These are phyloP conservation scores for Dalechampia spathulata DNA, from an alignment of 441 rosid genomes.

Conservation along the genomic window DNA sequence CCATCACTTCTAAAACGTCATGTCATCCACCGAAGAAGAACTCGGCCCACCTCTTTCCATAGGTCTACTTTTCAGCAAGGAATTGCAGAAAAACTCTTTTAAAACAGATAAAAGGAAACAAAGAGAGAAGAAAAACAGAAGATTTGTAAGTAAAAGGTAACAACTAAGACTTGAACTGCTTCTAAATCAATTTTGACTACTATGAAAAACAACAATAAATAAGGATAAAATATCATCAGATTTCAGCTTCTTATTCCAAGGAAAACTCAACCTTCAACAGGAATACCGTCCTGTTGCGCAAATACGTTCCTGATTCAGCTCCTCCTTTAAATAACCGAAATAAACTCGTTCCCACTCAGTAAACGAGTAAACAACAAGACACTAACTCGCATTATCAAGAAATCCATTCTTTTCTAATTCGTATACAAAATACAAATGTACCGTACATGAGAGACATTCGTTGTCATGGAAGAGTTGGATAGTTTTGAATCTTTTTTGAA, in stretches of 20 bases:
- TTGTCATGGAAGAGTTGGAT: conserved; percentile 31
- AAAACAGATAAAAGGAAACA: no score
- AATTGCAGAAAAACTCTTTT: no score
- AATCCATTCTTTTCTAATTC: conserved; percentile 17
- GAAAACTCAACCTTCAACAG: no score
- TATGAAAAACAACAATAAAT: no score
- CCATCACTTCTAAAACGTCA: conserved; percentile 45
- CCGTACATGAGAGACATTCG: conserved; percentile 38
- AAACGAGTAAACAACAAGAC: conserved; percentile 38
- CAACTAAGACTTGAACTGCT: no score
- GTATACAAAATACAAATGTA: no score
- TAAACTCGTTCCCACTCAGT: conserved; percentile 28
- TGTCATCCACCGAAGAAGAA: neutral
- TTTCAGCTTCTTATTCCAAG: no score
- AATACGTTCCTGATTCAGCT: conserved; percentile 31
- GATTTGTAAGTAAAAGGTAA: no score
- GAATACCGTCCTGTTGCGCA: conserved; percentile 46
- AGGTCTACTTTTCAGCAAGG: neutral
- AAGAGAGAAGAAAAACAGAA: no score
- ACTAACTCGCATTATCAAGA: conserved; percentile 29
- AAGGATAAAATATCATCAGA: no score
- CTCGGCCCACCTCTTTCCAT: conserved; percentile 27
- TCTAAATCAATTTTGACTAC: no score
- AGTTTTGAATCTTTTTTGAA: conserved; percentile 30
- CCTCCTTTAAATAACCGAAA: conserved; percentile 23